These are phyloP conservation scores for Moringa oleifera DNA, from an alignment of 345 rosid species.

Conservation along the genomic window DNA sequence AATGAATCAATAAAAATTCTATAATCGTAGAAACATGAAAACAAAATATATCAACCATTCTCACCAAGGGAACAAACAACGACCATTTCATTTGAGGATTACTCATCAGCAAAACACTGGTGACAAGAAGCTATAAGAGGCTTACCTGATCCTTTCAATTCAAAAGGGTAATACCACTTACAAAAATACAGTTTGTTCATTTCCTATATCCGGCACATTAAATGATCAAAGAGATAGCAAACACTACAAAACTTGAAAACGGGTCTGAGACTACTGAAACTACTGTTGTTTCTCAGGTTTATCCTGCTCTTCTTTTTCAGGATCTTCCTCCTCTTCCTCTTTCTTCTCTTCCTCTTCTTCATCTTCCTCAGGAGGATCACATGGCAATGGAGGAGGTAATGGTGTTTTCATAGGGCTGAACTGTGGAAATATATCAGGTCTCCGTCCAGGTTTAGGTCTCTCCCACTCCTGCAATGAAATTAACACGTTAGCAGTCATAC, in stretches of 20 bases:
- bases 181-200: slow-evolving; percentile 7
- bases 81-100: not conserved
- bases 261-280: slow-evolving; percentile 4
- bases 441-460: slow-evolving; percentile 68
- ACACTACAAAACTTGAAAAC: slow-evolving; percentile 23
- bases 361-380: slow-evolving; percentile 71
- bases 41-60: too few species aligned
- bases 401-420: slow-evolving; percentile 85
- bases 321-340: slow-evolving; percentile 52
- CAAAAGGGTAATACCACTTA: slow-evolving; percentile 6
- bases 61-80: not conserved
- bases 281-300: slow-evolving; percentile 36
- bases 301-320: slow-evolving; percentile 55
- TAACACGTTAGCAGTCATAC: not conserved
- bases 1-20: too few species aligned
- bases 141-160: slow-evolving; percentile 11
- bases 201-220: not conserved
- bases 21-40: too few species aligned
- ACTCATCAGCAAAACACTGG: not conserved
- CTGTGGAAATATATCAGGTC: slow-evolving; percentile 70
- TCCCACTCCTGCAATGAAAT: slow-evolving; percentile 58
- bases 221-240: not conserved
- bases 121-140: too few species aligned
- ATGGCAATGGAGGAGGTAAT: slow-evolving; percentile 65
- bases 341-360: slow-evolving; percentile 64